These are phyloP conservation scores for Kwoniella sp. DNA, from an alignment of 768 basidiomycete species.

Conservation along the genomic window DNA sequence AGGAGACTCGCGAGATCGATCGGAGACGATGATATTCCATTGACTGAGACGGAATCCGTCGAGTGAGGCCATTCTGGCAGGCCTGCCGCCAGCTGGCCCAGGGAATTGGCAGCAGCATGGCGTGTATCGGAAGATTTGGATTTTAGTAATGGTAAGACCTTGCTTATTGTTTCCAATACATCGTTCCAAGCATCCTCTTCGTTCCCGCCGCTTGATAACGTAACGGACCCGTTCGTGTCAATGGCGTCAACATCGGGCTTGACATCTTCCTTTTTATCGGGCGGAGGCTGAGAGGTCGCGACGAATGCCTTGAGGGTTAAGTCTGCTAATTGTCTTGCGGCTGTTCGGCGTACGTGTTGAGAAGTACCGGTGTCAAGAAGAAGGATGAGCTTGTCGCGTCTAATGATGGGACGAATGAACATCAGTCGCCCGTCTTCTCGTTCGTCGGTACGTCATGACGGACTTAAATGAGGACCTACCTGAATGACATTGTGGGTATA, in stretches of 20 bases:
- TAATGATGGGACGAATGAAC: slow-evolving; percentile 55
- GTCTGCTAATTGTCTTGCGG: slow-evolving; percentile 92
- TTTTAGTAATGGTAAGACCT: slow-evolving; percentile 89
- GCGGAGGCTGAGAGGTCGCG: slow-evolving; percentile 16
- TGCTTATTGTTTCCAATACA: slow-evolving; percentile 75
- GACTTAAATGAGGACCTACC: too few species aligned
- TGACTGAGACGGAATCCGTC: background rate
- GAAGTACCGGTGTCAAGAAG: slow-evolving; percentile 95
- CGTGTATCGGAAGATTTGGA: slow-evolving; percentile 92
- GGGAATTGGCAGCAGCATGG: slow-evolving; percentile 80
- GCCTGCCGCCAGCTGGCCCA: slow-evolving; percentile 81
- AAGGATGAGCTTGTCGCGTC: slow-evolving; percentile 94
- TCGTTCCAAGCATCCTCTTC: slow-evolving; percentile 76
- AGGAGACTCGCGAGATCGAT: slow-evolving; percentile 65
- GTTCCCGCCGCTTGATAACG: slow-evolving; percentile 20
- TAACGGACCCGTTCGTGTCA: slow-evolving; percentile 7
- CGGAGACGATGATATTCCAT: background rate
- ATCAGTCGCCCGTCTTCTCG: background rate
- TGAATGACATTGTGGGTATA: slow-evolving; percentile 33
- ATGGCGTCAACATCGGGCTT: slow-evolving; percentile 10
- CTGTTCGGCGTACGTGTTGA: slow-evolving; percentile 83
- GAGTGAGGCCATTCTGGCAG: slow-evolving; percentile 61
- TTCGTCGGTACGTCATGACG: too few species aligned
- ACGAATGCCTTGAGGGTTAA: slow-evolving; percentile 83
- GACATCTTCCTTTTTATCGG: slow-evolving; percentile 19